Evolutionary conservation across 1,284 basidiomycete species (phyloP).

Genomic region (Pseudozyma pruni): DNA sequence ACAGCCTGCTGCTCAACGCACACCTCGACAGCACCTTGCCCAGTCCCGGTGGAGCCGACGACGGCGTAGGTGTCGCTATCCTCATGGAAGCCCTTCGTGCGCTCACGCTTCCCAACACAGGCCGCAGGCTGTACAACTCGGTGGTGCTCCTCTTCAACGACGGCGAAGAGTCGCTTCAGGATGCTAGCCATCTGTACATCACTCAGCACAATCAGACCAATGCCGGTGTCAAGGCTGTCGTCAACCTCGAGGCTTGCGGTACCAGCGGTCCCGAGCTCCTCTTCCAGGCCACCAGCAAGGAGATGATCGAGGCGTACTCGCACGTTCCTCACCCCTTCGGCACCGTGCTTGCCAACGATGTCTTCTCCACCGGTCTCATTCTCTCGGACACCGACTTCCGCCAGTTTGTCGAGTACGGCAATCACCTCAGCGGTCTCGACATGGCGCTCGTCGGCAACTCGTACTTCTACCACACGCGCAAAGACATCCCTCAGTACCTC

Average conservation of each 20-base stretch:
- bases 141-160: slow-evolving; percentile 94
- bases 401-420: slow-evolving; percentile 89
- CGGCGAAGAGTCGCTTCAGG: slow-evolving; percentile 87
- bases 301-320: slow-evolving; percentile 92
- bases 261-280: slow-evolving; percentile 87
- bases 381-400: slow-evolving; percentile 72
- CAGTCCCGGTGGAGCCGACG: slow-evolving; percentile 71
- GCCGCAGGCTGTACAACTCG: slow-evolving; percentile 80
- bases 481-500: slow-evolving; percentile 84
- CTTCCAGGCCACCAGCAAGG: slow-evolving; percentile 93
- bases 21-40: slow-evolving; percentile 81
- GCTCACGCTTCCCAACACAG: slow-evolving; percentile 79
- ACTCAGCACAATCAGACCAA: slow-evolving; percentile 64
- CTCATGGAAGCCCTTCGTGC: slow-evolving; percentile 79
- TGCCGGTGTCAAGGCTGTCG: slow-evolving; percentile 80
- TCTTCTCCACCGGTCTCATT: slow-evolving; percentile 91
- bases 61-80: slow-evolving; percentile 85
- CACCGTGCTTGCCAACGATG: slow-evolving; percentile 89
- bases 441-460: slow-evolving; percentile 94
- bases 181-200: slow-evolving; percentile 80
- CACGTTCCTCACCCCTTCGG: slow-evolving; percentile 89
- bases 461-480: slow-evolving; percentile 91
- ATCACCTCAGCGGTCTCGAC: slow-evolving; percentile 71
- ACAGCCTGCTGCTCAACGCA: slow-evolving; percentile 81
- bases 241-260: slow-evolving; percentile 95